phyloP scores from a whole-genome alignment of 1,284 basidiomycete genomes.

The Vanrija sp. region DNA sequence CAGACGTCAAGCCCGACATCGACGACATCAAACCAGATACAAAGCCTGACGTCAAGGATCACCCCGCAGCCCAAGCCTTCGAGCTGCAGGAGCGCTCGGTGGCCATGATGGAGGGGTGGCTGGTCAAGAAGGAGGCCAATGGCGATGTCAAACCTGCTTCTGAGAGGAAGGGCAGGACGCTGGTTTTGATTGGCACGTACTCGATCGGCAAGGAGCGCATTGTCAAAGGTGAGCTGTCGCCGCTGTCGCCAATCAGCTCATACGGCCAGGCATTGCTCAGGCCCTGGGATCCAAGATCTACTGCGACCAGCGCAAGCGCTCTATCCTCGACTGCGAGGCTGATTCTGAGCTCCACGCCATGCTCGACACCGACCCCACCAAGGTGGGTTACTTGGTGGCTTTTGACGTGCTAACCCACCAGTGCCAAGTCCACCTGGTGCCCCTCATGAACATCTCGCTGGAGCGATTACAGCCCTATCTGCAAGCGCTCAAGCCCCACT shows the following conservation, averaged over 20 bases:
- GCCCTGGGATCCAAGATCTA: conserved; percentile 81
- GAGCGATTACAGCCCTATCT: conserved; percentile 77
- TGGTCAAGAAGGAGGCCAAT: conserved; percentile 37
- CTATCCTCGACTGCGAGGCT: conserved; percentile 72
- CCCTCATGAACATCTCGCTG: conserved; percentile 69
- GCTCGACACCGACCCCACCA: conserved; percentile 69
- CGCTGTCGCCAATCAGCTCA: not conserved
- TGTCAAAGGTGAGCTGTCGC: conserved; percentile 66
- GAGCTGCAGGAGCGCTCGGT: conserved; percentile 30
- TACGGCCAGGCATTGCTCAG: conserved; percentile 67
- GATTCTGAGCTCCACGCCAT: conserved; percentile 77
- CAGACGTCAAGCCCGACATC: conserved; percentile 8
- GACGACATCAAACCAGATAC: not conserved
- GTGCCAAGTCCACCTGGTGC: conserved; percentile 81
- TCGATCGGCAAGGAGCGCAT: conserved; percentile 96
- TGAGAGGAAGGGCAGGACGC: conserved; percentile 25
- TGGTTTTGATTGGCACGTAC: conserved; percentile 93
- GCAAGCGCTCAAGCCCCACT: conserved; percentile 67
- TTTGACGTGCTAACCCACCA: conserved; percentile 8
- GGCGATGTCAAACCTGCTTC: too few species aligned
- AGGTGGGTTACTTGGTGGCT: conserved; percentile 30
- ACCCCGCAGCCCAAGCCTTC: conserved; percentile 4
- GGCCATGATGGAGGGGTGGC: conserved; percentile 51
- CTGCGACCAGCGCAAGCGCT: conserved; percentile 76
- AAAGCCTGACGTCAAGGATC: conserved; percentile 3